Evolutionary conservation across 331 rosid genomes (phyloP), one percentile per base, ranked within the genome.

Genomic region (Spiraea crenata): DNA sequence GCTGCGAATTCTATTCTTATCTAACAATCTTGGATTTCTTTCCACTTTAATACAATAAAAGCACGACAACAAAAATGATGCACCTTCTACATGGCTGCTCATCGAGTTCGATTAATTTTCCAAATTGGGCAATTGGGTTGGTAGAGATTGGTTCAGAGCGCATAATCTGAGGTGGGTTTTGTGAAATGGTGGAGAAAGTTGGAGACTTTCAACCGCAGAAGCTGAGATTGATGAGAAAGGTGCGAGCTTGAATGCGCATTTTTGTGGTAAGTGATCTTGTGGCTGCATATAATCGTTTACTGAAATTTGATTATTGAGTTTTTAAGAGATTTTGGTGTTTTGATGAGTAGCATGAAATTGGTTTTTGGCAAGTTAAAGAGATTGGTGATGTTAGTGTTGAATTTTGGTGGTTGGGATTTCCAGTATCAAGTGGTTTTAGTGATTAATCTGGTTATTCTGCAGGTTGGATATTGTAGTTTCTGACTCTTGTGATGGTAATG

Each of bases 71-170:
- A 62, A 63, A 79, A 75, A 56, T 65, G 55, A 42, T 70, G 57
- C 38, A n/a, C 35, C 12, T 31, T 31, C 13, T 11, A 45, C 70
- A 54, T 74, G 76, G 58, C 55, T 64, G 40, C 72, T 49, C 35
- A 20, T 49, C 47, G 46, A 63, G 59, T 49, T 49, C 75, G 54
- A 42, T 14, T 54, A 77, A 49, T 74, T 71, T 72, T 60, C 25
- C 63, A 73, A 67, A 72, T 73, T 45, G 25, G 44, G 25, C 16
- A 71, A 65, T 44, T 78, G 82, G 87, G 82, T 67, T 55, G 19
- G 55, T 67, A 57, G 74, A 44, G 38, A 50, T 59, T 58, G 65
- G 41, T 77, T 58, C 70, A 1, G 10, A 51, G 45, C 76, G 11
- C 42, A 11, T 41, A 73, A 74, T 82, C 80, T 12, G 48, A 67